A percentile compares a stretch with the other conserved stretches of the same genome.
phyloP scores from a whole-genome alignment of 202 grass and related monocot species.

The Cymbopogon flexuosus region DNA sequence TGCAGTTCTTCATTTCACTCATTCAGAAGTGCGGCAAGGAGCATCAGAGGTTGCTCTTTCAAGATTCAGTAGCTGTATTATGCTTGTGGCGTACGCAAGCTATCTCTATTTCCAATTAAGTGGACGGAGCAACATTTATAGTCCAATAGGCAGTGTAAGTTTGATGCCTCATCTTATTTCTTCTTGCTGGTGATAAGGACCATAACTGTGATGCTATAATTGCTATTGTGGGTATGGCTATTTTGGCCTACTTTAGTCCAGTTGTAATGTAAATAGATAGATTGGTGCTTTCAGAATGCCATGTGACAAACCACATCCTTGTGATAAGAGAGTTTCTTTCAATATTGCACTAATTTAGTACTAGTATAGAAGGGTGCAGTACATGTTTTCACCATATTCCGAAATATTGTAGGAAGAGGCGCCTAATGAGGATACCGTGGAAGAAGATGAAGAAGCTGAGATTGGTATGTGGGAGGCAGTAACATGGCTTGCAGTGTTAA shows the following conservation, averaged over 20 bases:
- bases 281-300: not conserved
- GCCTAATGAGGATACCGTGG: slow-evolving; percentile 34
- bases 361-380: slow-evolving; percentile 22
- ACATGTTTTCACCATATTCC: not conserved
- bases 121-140: slow-evolving; percentile 52
- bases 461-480: slow-evolving; percentile 82
- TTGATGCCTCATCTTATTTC: slow-evolving; percentile 6
- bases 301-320: not conserved
- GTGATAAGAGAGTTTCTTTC: not conserved
- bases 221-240: not conserved
- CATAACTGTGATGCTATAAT: not conserved
- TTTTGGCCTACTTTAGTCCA: not conserved
- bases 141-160: slow-evolving; percentile 69
- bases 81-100: slow-evolving; percentile 86
- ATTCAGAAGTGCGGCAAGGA: slow-evolving; percentile 71
- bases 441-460: slow-evolving; percentile 66
- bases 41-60: slow-evolving; percentile 86
- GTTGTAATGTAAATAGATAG: not conserved
- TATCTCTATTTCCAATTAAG: slow-evolving; percentile 80
- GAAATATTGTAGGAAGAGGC: slow-evolving; percentile 45
- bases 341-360: not conserved
- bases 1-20: slow-evolving; percentile 93
- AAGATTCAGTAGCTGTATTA: slow-evolving; percentile 95
- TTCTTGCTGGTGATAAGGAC: not conserved
- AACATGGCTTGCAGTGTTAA: slow-evolving; percentile 78